phyloP scores from a whole-genome alignment of 345 rosid species.

The Hypericum perforatum region DNA sequence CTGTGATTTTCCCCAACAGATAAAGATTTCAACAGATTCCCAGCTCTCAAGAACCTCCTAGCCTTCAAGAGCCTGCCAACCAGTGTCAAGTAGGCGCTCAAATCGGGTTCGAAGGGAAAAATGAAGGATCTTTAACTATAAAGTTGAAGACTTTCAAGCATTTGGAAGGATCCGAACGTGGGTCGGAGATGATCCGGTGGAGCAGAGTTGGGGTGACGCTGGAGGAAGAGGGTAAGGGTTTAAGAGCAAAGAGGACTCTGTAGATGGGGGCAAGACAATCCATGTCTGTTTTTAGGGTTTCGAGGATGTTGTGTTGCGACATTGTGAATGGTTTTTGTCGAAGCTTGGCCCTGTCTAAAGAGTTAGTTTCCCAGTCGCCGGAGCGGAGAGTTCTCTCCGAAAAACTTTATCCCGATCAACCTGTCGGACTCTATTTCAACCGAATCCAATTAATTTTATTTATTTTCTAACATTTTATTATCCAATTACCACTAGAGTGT shows the following conservation, averaged over 20 bases:
- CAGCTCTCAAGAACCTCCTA: constrained; percentile 33
- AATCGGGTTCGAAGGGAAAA: constrained; percentile 35
- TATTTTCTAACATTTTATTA: too few relatives aligned
- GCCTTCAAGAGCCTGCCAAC: constrained; percentile 27
- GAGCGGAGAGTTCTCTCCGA: too few relatives aligned
- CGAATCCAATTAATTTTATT: too few relatives aligned
- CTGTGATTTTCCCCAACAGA: constrained; percentile 17
- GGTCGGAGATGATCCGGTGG: constrained; percentile 36
- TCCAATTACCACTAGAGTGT: too few relatives aligned
- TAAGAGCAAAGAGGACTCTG: constrained; percentile 10
- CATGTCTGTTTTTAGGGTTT: constrained; percentile 16
- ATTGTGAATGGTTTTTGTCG: too few relatives aligned
- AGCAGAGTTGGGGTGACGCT: constrained; percentile 33
- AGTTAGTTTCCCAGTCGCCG: too few relatives aligned
- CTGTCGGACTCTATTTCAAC: too few relatives aligned
- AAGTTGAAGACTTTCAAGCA: constrained; percentile 36
- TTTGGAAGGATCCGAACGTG: constrained; percentile 27
- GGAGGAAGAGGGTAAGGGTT: constrained; percentile 14
- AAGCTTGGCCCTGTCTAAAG: too few relatives aligned
- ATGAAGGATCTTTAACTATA: constrained; percentile 24
- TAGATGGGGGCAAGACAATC: constrained; percentile 16
- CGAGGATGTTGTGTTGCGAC: constrained; percentile 7
- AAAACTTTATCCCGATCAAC: too few relatives aligned
- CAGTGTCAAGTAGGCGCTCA: constrained; percentile 31
- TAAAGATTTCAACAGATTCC: constrained; percentile 27